phyloP scores from a whole-genome alignment of 2,329 filamentous ascomycete genomes.

The Diplocarpon mali region DNA sequence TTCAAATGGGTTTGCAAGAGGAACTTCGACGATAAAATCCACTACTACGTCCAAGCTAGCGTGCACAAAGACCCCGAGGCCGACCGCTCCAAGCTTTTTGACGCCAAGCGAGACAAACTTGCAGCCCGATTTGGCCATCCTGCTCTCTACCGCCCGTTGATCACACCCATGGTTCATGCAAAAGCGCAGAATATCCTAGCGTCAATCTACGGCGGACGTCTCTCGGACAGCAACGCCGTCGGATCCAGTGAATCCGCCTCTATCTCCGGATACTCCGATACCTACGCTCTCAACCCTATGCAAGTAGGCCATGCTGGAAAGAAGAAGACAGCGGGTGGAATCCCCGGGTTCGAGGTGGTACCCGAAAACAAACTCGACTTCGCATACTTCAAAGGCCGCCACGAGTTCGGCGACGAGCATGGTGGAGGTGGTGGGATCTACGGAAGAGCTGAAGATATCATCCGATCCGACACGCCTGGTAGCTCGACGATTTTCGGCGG shows the following conservation, averaged over 20 bases:
- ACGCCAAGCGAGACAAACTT: conserved; percentile 54
- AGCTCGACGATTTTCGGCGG: conserved; percentile 13
- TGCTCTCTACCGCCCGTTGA: conserved; percentile 76
- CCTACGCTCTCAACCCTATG: conserved; percentile 75
- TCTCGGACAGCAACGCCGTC: conserved; percentile 50
- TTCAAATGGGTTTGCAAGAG: conserved; percentile 81
- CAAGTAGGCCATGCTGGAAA: conserved; percentile 34
- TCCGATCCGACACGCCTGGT: conserved; percentile 27
- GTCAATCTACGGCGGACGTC: conserved; percentile 74
- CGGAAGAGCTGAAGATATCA: conserved; percentile 46
- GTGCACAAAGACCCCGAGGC: conserved; percentile 37
- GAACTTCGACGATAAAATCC: conserved; percentile 67
- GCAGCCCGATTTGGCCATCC: conserved; percentile 80
- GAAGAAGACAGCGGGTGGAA: conserved; percentile 11
- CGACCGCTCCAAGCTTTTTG: conserved; percentile 36
- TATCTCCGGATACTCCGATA: conserved; percentile 69
- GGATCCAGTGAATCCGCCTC: conserved; percentile 45
- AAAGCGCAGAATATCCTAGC: conserved; percentile 79
- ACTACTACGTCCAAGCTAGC: conserved; percentile 61
- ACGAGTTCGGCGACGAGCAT: conserved; percentile 78
- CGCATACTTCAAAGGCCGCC: conserved; percentile 76
- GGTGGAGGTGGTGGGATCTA: conserved; percentile 60
- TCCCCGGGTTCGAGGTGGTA: conserved; percentile 81
- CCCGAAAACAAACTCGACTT: conserved; percentile 84
- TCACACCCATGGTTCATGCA: conserved; percentile 90